A percentile compares a stretch with the other conserved stretches of the same genome.
phyloP scores from a whole-genome alignment of 129 eudicot genomes.

The Rutidosis leptorrhynchoides region DNA sequence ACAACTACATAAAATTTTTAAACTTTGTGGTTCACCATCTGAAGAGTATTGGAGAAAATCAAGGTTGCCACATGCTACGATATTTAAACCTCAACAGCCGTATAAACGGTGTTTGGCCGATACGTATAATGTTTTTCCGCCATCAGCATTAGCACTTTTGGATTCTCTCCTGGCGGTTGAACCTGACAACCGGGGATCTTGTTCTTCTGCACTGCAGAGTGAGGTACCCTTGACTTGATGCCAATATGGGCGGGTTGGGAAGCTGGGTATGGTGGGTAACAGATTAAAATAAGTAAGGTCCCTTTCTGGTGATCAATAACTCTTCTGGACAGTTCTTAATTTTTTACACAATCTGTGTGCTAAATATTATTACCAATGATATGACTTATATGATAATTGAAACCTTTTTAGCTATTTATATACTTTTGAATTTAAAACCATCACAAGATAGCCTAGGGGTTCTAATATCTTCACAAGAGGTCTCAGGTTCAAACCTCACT shows the following conservation, averaged over 20 bases:
- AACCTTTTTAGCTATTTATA: too few species aligned
- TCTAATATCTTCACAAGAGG: too few species aligned
- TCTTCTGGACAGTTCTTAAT: not conserved
- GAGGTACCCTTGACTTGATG: conserved; percentile 39
- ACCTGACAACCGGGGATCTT: conserved; percentile 58
- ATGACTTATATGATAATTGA: too few species aligned
- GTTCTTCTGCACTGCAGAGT: conserved; percentile 65
- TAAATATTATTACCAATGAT: not conserved
- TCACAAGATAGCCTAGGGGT: too few species aligned
- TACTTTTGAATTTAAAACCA: not conserved
- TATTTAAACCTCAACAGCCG: conserved; percentile 59
- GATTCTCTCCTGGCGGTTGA: conserved; percentile 71
- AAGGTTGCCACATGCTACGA: conserved; percentile 64
- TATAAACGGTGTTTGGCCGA: conserved; percentile 61
- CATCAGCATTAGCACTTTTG: conserved; percentile 52
- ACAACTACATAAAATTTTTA: conserved; percentile 74
- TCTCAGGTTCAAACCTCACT: too few species aligned
- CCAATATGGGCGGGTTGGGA: not conserved
- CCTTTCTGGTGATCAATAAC: too few species aligned
- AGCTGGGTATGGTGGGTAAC: too few species aligned
- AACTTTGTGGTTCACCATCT: conserved; percentile 84
- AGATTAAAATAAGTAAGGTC: not conserved
- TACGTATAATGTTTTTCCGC: conserved; percentile 60
- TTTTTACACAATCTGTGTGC: not conserved
- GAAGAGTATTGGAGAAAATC: conserved; percentile 74